Percentiles rank a stretch among this genome's conserved stretches.
Conservation (phyloP, 1,284 basidiomycete genomes). For the Anthracocystis panici-leucophaei region DNA sequence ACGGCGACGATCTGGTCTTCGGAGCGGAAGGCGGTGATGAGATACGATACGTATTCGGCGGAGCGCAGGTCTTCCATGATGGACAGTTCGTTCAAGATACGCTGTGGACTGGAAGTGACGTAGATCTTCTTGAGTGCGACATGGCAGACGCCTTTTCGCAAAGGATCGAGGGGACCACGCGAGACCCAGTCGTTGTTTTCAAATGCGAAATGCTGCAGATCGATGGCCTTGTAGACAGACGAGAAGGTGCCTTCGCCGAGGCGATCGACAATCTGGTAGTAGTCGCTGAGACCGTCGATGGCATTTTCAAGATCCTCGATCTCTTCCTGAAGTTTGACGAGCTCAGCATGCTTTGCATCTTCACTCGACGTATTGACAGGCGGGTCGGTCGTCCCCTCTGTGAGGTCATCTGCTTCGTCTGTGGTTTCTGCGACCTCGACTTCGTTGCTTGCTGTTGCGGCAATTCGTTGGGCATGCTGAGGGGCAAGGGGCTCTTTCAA, state of each 20-base stretch:
- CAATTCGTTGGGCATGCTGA: slow-evolving; percentile 4
- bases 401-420: slow-evolving; percentile 25
- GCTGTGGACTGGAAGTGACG: slow-evolving; percentile 90
- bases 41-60: slow-evolving; percentile 73
- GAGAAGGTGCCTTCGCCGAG: slow-evolving; percentile 97
- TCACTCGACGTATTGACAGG: slow-evolving; percentile 40
- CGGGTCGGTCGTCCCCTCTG: slow-evolving; percentile 23
- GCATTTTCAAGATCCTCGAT: slow-evolving; percentile 78
- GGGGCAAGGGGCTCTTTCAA: slow-evolving; percentile 2
- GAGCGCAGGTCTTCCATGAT: slow-evolving; percentile 81
- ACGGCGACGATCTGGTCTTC: slow-evolving; percentile 93
- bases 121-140: slow-evolving; percentile 98
- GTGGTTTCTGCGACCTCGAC: slow-evolving; percentile 14
- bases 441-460: slow-evolving; percentile 1
- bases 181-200: slow-evolving; percentile 82
- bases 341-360: slow-evolving; percentile 31
- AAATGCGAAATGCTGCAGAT: slow-evolving; percentile 81
- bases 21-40: slow-evolving; percentile 92
- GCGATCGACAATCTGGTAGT: slow-evolving; percentile 88
- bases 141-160: slow-evolving; percentile 73
- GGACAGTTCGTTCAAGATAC: slow-evolving; percentile 93
- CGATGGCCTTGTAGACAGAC: slow-evolving; percentile 96
- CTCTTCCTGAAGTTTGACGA: slow-evolving; percentile 62
- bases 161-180: slow-evolving; percentile 39
- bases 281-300: slow-evolving; percentile 74